A percentile compares a stretch with the other conserved stretches of the same genome.
Conservation (phyloP, 352 stramenopile genomes). For the Elongisporangium undulatum region DNA sequence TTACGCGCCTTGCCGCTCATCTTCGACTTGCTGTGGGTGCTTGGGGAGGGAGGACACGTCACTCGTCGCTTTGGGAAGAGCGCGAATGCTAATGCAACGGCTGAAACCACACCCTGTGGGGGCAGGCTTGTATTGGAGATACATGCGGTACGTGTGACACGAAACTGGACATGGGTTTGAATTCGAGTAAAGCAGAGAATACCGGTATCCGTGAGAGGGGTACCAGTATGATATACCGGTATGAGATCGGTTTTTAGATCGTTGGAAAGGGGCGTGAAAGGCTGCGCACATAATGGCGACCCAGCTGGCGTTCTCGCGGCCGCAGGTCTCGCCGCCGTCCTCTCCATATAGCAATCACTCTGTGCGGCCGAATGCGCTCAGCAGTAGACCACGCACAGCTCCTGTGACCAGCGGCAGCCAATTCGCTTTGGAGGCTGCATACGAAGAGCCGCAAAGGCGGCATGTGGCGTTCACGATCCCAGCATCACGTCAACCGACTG, state of each 20-base stretch:
- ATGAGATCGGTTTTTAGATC: too few relatives aligned
- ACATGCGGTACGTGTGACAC: background rate
- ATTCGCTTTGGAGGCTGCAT: background rate
- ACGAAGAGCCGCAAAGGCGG: conserved; percentile 2
- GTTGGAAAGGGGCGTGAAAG: too few relatives aligned
- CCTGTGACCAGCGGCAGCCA: background rate
- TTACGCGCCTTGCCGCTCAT: conserved; percentile 47
- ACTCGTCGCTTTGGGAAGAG: background rate
- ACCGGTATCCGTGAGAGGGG: background rate
- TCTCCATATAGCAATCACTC: background rate
- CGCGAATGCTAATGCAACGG: background rate
- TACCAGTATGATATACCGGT: too few relatives aligned
- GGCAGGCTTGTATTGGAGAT: background rate
- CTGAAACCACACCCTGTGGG: background rate
- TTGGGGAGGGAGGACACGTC: background rate
- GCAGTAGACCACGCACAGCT: background rate
- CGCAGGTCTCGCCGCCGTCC: background rate
- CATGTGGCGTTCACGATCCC: conserved; percentile 42
- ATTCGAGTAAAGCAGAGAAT: background rate
- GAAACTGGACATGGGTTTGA: background rate
- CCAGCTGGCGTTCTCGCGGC: conserved; percentile 20
- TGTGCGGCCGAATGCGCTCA: background rate
- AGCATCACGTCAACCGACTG: background rate
- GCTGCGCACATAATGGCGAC: conserved; percentile 11
- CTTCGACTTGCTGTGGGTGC: background rate